Evolutionary conservation across 768 basidiomycete species (phyloP).

Genomic region (Pleurotus cornucopiae): DNA sequence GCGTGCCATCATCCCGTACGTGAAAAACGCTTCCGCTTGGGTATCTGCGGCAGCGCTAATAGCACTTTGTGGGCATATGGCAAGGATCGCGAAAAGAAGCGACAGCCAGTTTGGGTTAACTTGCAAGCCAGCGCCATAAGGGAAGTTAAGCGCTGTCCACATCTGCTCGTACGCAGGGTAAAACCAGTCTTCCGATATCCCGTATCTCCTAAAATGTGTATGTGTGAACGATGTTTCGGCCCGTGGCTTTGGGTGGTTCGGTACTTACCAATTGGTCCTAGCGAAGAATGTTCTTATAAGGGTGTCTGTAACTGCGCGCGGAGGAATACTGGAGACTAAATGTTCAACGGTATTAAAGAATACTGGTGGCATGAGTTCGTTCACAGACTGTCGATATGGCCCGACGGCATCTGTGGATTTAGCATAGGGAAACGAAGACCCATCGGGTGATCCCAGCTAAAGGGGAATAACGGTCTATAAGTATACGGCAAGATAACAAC

Average conservation of each 20-base stretch:
- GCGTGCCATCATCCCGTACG: constrained; percentile 39
- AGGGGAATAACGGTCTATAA: not conserved
- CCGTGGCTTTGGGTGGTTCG: not conserved
- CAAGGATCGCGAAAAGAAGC: constrained; percentile 45
- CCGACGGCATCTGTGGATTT: constrained; percentile 34
- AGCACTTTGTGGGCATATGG: constrained; percentile 30
- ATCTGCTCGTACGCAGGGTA: constrained; percentile 35
- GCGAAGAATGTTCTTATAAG: constrained; percentile 38
- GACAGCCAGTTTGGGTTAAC: constrained; percentile 49
- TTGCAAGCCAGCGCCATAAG: constrained; percentile 24
- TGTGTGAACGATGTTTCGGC: not conserved
- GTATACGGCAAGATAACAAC: not conserved
- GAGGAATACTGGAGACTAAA: constrained; percentile 30
- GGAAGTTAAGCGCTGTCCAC: constrained; percentile 38
- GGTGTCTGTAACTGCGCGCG: constrained; percentile 24
- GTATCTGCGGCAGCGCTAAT: constrained; percentile 17
- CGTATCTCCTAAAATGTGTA: constrained; percentile 24
- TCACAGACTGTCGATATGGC: constrained; percentile 19
- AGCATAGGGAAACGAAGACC: constrained; percentile 33
- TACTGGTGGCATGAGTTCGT: constrained; percentile 18
- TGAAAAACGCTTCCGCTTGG: constrained; percentile 30
- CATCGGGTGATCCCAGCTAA: constrained; percentile 31
- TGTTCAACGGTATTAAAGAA: constrained; percentile 22
- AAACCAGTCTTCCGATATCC: constrained; percentile 48
- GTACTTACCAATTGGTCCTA: constrained; percentile 38